Evolutionary conservation across 139 green algal species (phyloP).

Genomic region (Haematococcus lacustris): DNA sequence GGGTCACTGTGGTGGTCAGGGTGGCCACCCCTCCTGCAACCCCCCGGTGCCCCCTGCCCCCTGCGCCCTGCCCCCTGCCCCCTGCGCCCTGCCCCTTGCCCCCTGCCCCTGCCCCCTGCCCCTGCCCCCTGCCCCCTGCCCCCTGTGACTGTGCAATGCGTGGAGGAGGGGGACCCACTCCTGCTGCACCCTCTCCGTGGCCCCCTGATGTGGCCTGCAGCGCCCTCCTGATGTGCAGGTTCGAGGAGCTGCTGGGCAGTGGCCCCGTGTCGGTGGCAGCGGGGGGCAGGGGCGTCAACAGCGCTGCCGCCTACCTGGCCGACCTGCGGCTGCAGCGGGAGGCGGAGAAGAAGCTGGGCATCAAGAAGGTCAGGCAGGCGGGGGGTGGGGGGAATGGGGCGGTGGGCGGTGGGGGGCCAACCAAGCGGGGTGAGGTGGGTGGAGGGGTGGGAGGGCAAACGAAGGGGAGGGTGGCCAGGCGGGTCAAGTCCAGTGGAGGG

Average conservation of each 20-base stretch:
- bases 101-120: background rate
- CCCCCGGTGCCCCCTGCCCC: no score
- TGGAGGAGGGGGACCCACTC: background rate
- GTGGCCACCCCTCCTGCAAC: no score
- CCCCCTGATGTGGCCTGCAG: no score
- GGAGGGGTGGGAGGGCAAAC: no score
- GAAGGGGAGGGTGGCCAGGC: no score
- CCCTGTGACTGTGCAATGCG: background rate
- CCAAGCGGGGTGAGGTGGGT: no score
- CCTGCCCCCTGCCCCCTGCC: background rate
- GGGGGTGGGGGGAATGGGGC: background rate
- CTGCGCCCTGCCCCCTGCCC: no score
- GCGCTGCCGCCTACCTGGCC: slow-evolving; percentile 1
- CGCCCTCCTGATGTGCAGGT: background rate
- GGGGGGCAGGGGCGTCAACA: background rate
- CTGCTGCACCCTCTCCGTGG: background rate
- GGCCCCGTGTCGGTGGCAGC: background rate
- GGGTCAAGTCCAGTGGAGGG: no score
- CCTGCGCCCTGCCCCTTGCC: background rate
- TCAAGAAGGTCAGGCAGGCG: background rate
- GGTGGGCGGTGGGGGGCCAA: no score
- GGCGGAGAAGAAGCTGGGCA: slow-evolving; percentile 1
- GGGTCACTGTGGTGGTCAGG: no score
- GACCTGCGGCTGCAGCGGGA: background rate
- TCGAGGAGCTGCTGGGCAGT: background rate